Evolutionary conservation across 1,284 basidiomycete genomes (phyloP), one percentile per base, ranked within the genome.

Genomic region (Marasmius sp.): DNA sequence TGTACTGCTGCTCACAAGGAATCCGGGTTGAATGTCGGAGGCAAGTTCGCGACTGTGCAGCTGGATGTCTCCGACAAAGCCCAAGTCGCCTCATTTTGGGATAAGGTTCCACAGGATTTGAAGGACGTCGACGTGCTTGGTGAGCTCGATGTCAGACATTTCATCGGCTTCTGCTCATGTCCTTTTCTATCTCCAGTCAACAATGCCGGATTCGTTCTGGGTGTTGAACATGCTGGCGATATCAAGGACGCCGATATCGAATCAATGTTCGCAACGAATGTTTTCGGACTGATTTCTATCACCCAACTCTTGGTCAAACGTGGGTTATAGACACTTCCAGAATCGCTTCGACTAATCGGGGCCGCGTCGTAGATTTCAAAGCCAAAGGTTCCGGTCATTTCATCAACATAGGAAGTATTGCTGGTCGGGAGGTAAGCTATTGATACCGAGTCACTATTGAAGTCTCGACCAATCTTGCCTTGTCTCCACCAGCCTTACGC

Each of bases 401-500:
- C 67, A 97, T 99, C 79, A 97, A 97, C 77, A 81, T 99, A 62
- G 96, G 97, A 6, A 96, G 94, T 12, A 87, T 99, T 62, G 95
- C 94, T 49, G 95, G 97, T 47, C 81, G 89, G 16, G 97, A 99
- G 52, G 52, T 37, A 14, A n/a, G 27, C 38, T 49, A 27, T 27
- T 27, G 2, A 27, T 27, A 27, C 6, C 6, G 18, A 49, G 18
- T 49, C 48, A 3, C 10, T 14, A 10, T 27, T 27, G 18, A 49
- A 20, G 1, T 3, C 5, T 27, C 10, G 3, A 16, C 12, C 12
- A 12, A n/a, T 18, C 48, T 11, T 49, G 10, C 27, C 18, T 49
- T 6, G 43, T 6, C 18, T 36, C 27, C 38, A 16, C 34, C 7
- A 54, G 72, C 77, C 97, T 0, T 99, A 99, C 71, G 87, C 88